Conservation (phyloP, 306 rosid genomes). For the Comarum palustre region DNA sequence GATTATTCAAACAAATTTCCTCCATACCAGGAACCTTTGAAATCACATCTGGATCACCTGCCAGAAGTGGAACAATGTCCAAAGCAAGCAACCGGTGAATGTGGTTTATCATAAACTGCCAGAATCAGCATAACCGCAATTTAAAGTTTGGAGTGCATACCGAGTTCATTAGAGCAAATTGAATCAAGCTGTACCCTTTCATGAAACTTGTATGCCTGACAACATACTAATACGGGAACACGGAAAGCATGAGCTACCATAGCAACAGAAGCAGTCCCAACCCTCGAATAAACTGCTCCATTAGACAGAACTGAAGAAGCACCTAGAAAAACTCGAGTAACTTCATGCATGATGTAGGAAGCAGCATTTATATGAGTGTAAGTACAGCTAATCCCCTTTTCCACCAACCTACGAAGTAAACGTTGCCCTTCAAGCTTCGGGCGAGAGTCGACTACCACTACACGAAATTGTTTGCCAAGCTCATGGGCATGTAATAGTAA, state of each 20-base stretch:
- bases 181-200: slow-evolving; percentile 96
- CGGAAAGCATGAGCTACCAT: slow-evolving; percentile 87
- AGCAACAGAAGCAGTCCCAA: slow-evolving; percentile 87
- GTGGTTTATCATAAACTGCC: slow-evolving; percentile 17
- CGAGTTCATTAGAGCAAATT: slow-evolving; percentile 79
- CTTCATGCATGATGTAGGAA: slow-evolving; percentile 83
- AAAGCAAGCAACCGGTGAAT: slow-evolving; percentile 13
- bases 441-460: slow-evolving; percentile 81
- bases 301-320: slow-evolving; percentile 72
- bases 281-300: slow-evolving; percentile 87
- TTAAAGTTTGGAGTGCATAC: slow-evolving; percentile 35
- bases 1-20: slow-evolving; percentile 45
- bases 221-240: slow-evolving; percentile 83
- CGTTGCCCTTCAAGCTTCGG: slow-evolving; percentile 82
- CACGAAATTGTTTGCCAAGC: slow-evolving; percentile 69
- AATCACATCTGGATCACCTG: slow-evolving; percentile 78
- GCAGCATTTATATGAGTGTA: slow-evolving; percentile 77
- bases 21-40: slow-evolving; percentile 62
- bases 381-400: slow-evolving; percentile 73
- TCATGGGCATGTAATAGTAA: slow-evolving; percentile 64
- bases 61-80: slow-evolving; percentile 30
- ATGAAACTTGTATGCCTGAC: slow-evolving; percentile 89
- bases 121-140: neutral
- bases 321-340: slow-evolving; percentile 75
- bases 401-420: slow-evolving; percentile 66